Base-by-base conservation (phyloP, 371 early-diverging fungal species). In the Batkoa obscura region DNA sequence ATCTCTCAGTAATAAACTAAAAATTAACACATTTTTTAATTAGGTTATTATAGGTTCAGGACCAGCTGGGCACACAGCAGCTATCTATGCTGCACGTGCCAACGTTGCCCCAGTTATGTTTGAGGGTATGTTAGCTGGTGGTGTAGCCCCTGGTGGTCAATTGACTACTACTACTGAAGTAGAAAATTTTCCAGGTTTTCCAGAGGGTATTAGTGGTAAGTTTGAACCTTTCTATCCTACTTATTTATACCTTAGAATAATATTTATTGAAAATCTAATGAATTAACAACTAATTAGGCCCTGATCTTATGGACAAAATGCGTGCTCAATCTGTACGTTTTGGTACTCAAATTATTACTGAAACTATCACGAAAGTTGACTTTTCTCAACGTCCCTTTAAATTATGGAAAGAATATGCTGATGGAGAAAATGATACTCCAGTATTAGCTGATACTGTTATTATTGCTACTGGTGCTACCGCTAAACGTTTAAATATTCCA, bases 381-480 rank as follows among this genome's bases (percentile, higher is more conserved):
- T 66, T 85, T 33, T 72, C 78, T 41, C 56, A 71, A 57, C 78
- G 84, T 50, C 93, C 94, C 15, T 87, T 94, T 78, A 85, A 84
- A 76, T 67, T 89, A 58, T 90, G 92, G 93, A 77, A 79, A 63
- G 93, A 95, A 69, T 55, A 55, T 34, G 8, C 31, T 4, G 83
- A 78, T 38, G 65, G 63, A 38, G 90, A 87, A 59, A 67, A 64
- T 57, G 69, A 80, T 48, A 73, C 67, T 31, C 76, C 80, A 56
- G 76, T 77, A 59, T 76, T 79, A 3, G 78, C 90, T 57, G 84
- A 90, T 63, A 70, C 90, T 17, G 75, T 99, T 57, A 86, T 98
- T 57, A 76, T 98, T 51, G 95, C 98, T 52, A 99, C 99, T 23
- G 99, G 99, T 55, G 98, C 99, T 36, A 90, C 95, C 38, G 99